A percentile compares a stretch with the other conserved stretches of the same genome.
phyloP scores from a whole-genome alignment of 2,329 filamentous ascomycete species.

The Diaporthe longicolla region DNA sequence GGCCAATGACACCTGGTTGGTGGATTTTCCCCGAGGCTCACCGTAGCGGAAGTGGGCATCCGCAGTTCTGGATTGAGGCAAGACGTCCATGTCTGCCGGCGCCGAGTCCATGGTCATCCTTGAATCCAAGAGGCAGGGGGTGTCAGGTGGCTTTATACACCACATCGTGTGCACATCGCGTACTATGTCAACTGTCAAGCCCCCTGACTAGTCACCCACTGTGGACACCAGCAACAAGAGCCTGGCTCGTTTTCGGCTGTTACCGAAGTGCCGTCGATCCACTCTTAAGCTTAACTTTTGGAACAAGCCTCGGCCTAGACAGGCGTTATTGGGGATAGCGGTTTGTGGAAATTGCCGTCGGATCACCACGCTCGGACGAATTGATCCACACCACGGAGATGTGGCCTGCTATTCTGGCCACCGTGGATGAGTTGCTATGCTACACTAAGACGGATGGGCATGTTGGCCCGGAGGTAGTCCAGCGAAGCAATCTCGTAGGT shows the following conservation, averaged over 20 bases:
- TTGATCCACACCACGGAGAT: slow-evolving; percentile 23
- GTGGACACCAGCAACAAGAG: background rate
- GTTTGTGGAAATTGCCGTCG: slow-evolving; percentile 13
- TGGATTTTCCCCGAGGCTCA: slow-evolving; percentile 17
- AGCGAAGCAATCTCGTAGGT: slow-evolving; percentile 29
- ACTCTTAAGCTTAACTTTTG: slow-evolving; percentile 34
- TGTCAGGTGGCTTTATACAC: background rate
- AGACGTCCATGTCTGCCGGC: background rate
- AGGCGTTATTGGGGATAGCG: slow-evolving; percentile 5
- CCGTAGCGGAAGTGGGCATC: slow-evolving; percentile 15
- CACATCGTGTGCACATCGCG: too few species aligned
- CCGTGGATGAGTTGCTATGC: background rate
- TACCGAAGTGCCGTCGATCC: slow-evolving; percentile 25
- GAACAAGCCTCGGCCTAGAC: slow-evolving; percentile 29
- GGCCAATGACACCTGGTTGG: slow-evolving; percentile 21
- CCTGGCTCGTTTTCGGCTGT: slow-evolving; percentile 21
- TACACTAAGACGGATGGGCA: slow-evolving; percentile 5
- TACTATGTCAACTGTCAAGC: background rate
- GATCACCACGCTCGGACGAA: background rate
- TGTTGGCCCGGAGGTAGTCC: slow-evolving; percentile 16
- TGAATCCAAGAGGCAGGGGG: background rate
- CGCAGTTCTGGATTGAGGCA: slow-evolving; percentile 23
- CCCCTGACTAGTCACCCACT: background rate
- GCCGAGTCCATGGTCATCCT: slow-evolving; percentile 4
- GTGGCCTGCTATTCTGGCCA: background rate